A percentile compares a stretch with the other conserved stretches of the same genome.
phyloP scores from a whole-genome alignment of 768 basidiomycete genomes.

The Psilocybe azurescens region DNA sequence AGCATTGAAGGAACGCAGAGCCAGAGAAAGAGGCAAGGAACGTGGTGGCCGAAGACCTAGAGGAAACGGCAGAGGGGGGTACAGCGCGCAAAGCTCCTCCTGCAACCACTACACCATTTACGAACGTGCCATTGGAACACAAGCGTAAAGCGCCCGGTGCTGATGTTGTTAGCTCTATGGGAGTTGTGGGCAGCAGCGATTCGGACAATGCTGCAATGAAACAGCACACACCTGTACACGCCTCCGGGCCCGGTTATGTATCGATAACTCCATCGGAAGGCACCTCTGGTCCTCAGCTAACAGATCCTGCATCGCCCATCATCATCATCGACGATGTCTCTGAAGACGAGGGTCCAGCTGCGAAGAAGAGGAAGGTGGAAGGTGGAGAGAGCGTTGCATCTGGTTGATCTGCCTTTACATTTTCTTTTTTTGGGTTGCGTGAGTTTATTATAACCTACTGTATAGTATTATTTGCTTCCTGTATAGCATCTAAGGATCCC shows the following conservation, averaged over 20 bases:
- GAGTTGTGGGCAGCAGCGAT: not conserved
- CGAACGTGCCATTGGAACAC: conserved; percentile 46
- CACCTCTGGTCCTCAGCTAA: conserved; percentile 32
- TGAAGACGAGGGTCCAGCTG: conserved; percentile 56
- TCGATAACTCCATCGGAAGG: conserved; percentile 25
- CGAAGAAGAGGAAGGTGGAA: conserved; percentile 62
- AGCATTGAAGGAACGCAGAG: conserved; percentile 76
- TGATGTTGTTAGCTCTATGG: conserved; percentile 8
- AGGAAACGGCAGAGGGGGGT: conserved; percentile 34
- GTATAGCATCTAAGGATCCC: conserved; percentile 12
- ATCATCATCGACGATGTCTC: conserved; percentile 70
- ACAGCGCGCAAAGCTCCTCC: conserved; percentile 32
- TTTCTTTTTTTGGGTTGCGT: conserved; percentile 8
- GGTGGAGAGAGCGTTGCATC: conserved; percentile 23
- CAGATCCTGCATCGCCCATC: conserved; percentile 55
- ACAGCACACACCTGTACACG: conserved; percentile 9
- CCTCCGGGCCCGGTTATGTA: conserved; percentile 5
- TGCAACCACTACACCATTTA: conserved; percentile 43
- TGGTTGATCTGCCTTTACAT: conserved; percentile 15
- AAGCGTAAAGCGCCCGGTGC: conserved; percentile 18
- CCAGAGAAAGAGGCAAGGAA: conserved; percentile 49
- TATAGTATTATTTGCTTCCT: conserved; percentile 20
- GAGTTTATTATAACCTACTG: conserved; percentile 19
- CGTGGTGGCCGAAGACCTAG: conserved; percentile 39
- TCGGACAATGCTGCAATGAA: conserved; percentile 10